Evolutionary conservation across 2,329 filamentous ascomycete species (phyloP).

Genomic region (Microcyclospora pomicola): DNA sequence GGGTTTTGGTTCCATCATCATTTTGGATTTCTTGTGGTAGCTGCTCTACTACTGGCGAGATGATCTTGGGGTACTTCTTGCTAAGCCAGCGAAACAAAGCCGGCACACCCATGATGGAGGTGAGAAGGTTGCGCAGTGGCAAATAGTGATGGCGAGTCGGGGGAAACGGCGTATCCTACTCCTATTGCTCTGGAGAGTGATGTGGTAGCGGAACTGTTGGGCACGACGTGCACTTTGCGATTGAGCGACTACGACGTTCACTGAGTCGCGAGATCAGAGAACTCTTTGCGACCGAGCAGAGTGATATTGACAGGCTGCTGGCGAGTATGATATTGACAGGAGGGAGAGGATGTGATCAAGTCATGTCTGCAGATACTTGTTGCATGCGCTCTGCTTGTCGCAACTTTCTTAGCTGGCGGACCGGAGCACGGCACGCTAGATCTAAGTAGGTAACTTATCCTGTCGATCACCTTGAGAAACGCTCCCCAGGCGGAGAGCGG

Average conservation of each 20-base stretch:
- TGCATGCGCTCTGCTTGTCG: too few species aligned
- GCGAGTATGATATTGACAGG: constrained; percentile 2
- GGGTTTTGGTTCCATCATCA: constrained; percentile 63
- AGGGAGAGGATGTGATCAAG: constrained; percentile 1
- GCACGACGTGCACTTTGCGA: too few species aligned
- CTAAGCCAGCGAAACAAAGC: constrained; percentile 94
- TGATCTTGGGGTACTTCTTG: constrained; percentile 94
- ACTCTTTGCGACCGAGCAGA: constrained; percentile 6
- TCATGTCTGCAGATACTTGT: too few species aligned
- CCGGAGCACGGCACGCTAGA: too few species aligned
- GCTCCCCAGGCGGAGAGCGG: too few species aligned
- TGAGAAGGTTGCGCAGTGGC: not conserved
- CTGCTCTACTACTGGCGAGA: constrained; percentile 81
- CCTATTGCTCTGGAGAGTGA: too few species aligned
- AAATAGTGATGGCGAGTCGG: not conserved
- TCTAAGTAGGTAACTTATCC: too few species aligned
- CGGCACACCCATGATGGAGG: constrained; percentile 67
- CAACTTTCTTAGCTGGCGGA: too few species aligned
- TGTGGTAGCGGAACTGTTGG: too few species aligned
- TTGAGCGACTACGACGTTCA: not conserved
- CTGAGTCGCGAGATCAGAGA: not conserved
- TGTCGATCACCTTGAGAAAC: too few species aligned
- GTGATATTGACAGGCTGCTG: constrained; percentile 8
- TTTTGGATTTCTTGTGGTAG: constrained; percentile 61
- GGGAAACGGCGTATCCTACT: not conserved